phyloP scores from a whole-genome alignment of 1,139 yeast genomes.

The Magnusiomyces sp. region DNA sequence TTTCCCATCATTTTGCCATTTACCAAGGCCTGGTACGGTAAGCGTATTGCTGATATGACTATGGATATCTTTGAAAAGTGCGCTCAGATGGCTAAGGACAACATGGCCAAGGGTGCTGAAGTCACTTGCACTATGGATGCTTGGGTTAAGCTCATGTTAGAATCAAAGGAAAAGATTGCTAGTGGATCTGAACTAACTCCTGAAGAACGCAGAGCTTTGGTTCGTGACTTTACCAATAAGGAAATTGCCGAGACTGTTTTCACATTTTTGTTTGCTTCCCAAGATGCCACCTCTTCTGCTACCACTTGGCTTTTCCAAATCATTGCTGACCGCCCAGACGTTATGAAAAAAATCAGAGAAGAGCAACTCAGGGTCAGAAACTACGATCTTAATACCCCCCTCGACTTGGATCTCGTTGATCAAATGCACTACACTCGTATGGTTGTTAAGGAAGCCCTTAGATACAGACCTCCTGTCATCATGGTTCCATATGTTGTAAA shows the following conservation, averaged over 20 bases:
- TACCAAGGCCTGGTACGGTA: conserved; percentile 97
- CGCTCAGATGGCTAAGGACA: conserved; percentile 76
- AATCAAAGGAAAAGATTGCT: conserved; percentile 50
- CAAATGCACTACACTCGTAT: conserved; percentile 78
- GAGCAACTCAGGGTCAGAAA: conserved; percentile 75
- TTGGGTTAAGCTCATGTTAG: conserved; percentile 81
- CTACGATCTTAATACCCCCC: conserved; percentile 56
- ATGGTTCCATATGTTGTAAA: conserved; percentile 97
- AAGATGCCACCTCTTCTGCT: conserved; percentile 96
- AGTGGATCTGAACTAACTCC: conserved; percentile 32
- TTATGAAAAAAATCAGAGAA: conserved; percentile 72
- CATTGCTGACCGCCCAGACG: conserved; percentile 91
- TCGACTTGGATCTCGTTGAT: conserved; percentile 67
- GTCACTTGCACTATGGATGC: conserved; percentile 91
- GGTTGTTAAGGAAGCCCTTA: conserved; percentile 85
- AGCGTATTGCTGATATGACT: conserved; percentile 83
- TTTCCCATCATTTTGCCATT: conserved; percentile 93
- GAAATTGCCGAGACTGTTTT: conserved; percentile 95
- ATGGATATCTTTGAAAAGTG: conserved; percentile 85
- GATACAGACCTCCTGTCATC: conserved; percentile 94
- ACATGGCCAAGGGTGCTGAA: conserved; percentile 67
- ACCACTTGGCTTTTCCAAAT: conserved; percentile 98
- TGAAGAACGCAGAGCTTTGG: conserved; percentile 46
- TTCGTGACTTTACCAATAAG: conserved; percentile 78
- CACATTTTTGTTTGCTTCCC: conserved; percentile 94